Base-by-base conservation (phyloP, 2,329 filamentous ascomycete species). In the Diaporthe sp. region DNA sequence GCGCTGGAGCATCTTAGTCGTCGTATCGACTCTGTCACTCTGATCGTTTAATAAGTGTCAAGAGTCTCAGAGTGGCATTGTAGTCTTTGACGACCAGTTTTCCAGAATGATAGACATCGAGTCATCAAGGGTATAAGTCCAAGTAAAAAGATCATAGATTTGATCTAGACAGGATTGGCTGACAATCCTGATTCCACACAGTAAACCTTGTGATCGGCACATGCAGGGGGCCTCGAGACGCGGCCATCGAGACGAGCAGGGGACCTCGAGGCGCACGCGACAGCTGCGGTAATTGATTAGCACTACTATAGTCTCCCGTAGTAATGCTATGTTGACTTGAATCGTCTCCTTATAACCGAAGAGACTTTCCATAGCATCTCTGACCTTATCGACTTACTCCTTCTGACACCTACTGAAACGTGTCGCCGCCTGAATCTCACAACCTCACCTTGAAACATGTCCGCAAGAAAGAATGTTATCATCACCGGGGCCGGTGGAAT, bases 401-500 rank as follows among this genome's bases (percentile, higher is more conserved):
- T 12, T 34, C 4, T n/a, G 9, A 67, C 15, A 10, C 17, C 4
- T 19, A 49, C 28, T 2, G 15, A 34, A 25, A 0, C 31, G 19
- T n/a, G 19, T 39, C 28, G 19, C 42, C 44, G 22, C 59, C 55
- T 39, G 34, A 19, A 37, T 39, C 37, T 51, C 25, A 59, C 57
- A 3, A 28, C 19, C 44, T 51, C 31, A 4, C 39, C 10, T n/a
- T 28, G 22, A 39, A 72, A 37, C 13, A 75, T 73, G 69, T 53
- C 74, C 2, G 53, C 39, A 51, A 39, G 44, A 25, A 79, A 79
- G 65, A 77, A 79, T 51, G 79, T 83, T 77, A 81, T 84, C 59
- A 83, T 84, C 74, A 84, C 82, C 9, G 82, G 82, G 57, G 82
- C 82, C 17, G 81, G 80, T 55, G 82, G 82, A 69, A 80, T 84